Evolutionary conservation across 352 stramenopile species (phyloP), one percentile per base, ranked within the genome.

Genomic region (Peronosclerospora sorghi): DNA sequence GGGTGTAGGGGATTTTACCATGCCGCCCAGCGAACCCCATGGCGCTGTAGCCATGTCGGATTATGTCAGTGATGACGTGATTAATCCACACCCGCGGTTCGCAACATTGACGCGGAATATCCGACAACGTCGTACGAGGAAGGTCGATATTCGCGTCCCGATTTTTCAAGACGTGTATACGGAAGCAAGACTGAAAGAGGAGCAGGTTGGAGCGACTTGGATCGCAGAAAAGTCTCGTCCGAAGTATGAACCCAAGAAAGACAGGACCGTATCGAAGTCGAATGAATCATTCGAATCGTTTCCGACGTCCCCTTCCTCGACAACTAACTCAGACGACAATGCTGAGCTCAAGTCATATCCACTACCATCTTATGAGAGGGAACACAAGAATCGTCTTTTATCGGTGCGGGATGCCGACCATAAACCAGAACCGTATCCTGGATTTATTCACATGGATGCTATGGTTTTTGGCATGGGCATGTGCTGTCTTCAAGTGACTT

Each of bases 401-500:
- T 62, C 39, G 27, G 42, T n/a, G 4, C 43, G 41, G 18, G 37
- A 94, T 54, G 37, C 67, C 38, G 50, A 75, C 61, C 55, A 86
- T 77, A 73, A 76, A 52, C 59, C 64, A 12, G 80, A 93, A 61
- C 78, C 81, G 45, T 81, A 86, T 52, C 76, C 77, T 13, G 81
- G 78, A 12, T 87, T 90, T 47, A 90, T 99, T 63, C 91, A 99
- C 68, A 99, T 99, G 96, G 97, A 99, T 71, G 94, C 89, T 37
- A 99, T 99, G 96, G 96, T 94, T 10, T 99, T 99, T 69, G 97
- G 97, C n/a, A 99, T 99, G 97, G 97, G 97, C 32, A 98, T 97
- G 73, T 99, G 96, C 73, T 99, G 97, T 57, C 72, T 99, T 24
- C 97, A 99, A 65, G 95, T 98, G 48, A 98, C 94, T 35, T 98